Base-by-base conservation (phyloP, 768 basidiomycete species). In the Serendipita indica region DNA sequence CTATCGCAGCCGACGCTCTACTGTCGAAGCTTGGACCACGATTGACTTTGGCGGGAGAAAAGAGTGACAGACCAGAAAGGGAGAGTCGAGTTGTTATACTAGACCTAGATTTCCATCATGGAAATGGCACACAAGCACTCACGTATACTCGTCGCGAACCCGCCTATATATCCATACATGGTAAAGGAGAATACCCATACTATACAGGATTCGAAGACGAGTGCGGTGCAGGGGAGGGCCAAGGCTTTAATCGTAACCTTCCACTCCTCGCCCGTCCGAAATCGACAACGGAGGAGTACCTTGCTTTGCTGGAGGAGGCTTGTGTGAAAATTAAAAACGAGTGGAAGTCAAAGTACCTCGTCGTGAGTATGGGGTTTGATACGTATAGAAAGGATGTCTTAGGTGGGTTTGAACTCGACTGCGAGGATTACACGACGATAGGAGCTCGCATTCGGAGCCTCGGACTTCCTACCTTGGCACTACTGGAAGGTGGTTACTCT, bases 71-170 rank as follows among this genome's bases (percentile, higher is more conserved):
- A 3, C 45, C 45, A 16, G 22, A 16, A 4, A 27, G 22, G 16
- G 13, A 46, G 45, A 25, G 14, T 30, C 35, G 59, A n/a, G 60
- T 67, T 3, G 70, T 69, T 5, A 68, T 72, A 33, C 65, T 71
- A 30, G 70, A 72, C 60, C 63, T 72, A 33, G 71, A 72, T 57
- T 72, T 70, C 59, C 71, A 72, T 35, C 71, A 71, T 56, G 71
- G 72, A 4, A 72, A 72, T 39, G 71, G 68, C n/a, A 66, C 62
- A 34, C 70, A 66, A 60, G 63, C 65, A 58, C 22, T 54, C 49
- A 28, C 32, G 16, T 54, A 66, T 68, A 28, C 70, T 71, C 57
- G 71, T 68, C 58, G 59, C 63, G 2, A 70, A 71, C 52, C 60
- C 65, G 1, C 59, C 6, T 72, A 72, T 28, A 65, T 67, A 14